Evolutionary conservation across 1,284 basidiomycete genomes (phyloP).

Genomic region (Taiwanofungus camphoratus): DNA sequence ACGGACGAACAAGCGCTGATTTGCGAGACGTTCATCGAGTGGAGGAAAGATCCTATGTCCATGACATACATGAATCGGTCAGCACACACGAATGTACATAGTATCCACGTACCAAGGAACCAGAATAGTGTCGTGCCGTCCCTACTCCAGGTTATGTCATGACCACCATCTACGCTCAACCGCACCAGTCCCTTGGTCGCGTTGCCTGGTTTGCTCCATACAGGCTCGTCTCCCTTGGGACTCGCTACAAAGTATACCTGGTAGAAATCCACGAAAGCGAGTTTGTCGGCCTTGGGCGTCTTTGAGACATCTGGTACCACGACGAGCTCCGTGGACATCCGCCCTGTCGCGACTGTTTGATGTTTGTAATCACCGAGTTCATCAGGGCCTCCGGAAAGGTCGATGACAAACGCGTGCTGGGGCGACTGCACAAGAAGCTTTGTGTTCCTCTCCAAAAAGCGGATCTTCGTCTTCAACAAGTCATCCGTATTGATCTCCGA

Average conservation of each 20-base stretch:
- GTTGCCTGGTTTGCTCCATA: constrained; percentile 68
- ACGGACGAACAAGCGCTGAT: constrained; percentile 41
- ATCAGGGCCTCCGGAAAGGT: constrained; percentile 42
- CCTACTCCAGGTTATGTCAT: constrained; percentile 54
- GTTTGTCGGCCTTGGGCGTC: constrained; percentile 14
- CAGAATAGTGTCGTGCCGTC: constrained; percentile 63
- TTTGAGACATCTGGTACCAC: constrained; percentile 27
- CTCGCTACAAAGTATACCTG: constrained; percentile 53
- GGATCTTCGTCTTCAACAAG: constrained; percentile 31
- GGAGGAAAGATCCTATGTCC: constrained; percentile 62
- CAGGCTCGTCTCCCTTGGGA: constrained; percentile 34
- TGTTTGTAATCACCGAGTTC: constrained; percentile 44
- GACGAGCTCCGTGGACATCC: constrained; percentile 50
- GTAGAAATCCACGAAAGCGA: constrained; percentile 62
- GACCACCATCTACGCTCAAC: constrained; percentile 65
- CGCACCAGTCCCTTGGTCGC: constrained; percentile 54
- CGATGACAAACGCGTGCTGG: constrained; percentile 45
- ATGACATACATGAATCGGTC: background rate
- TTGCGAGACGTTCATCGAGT: constrained; percentile 51
- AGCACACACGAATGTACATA: background rate
- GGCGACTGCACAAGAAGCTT: constrained; percentile 57
- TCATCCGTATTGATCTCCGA: constrained; percentile 16
- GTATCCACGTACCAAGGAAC: constrained; percentile 53
- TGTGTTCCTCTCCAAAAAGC: constrained; percentile 44
- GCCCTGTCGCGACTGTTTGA: constrained; percentile 44